Evolutionary conservation across 2,329 filamentous ascomycete species (phyloP).

Genomic region (Ceratocystis albifundus): DNA sequence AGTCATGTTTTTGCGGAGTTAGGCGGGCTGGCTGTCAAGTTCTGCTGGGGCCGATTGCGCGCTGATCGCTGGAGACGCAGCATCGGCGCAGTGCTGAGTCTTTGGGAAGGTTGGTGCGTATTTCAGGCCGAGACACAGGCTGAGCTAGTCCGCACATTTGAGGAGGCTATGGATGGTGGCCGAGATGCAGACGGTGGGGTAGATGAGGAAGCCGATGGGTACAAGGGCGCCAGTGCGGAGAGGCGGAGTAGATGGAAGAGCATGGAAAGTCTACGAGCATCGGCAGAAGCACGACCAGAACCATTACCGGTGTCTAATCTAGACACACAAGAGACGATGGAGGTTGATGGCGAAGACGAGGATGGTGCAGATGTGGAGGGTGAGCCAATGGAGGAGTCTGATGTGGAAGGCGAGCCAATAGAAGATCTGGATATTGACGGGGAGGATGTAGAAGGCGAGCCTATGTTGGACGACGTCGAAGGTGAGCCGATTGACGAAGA

Average conservation of each 20-base stretch:
- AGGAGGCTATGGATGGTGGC: constrained; percentile 51
- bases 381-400: constrained; percentile 37
- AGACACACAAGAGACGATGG: constrained; percentile 36
- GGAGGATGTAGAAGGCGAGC: constrained; percentile 41
- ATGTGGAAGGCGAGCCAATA: constrained; percentile 38
- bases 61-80: constrained; percentile 78
- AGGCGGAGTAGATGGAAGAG: constrained; percentile 41
- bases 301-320: constrained; percentile 23
- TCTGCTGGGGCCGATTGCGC: constrained; percentile 68
- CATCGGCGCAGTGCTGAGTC: constrained; percentile 52
- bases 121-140: constrained; percentile 67
- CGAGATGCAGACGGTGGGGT: constrained; percentile 32
- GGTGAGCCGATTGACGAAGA: constrained; percentile 30
- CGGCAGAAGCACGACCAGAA: not conserved
- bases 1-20: constrained; percentile 63
- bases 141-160: constrained; percentile 57
- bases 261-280: constrained; percentile 33
- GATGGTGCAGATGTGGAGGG: constrained; percentile 41
- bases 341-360: constrained; percentile 29
- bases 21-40: constrained; percentile 58
- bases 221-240: constrained; percentile 27
- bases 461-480: constrained; percentile 34
- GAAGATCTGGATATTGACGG: constrained; percentile 39
- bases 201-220: constrained; percentile 14
- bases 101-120: constrained; percentile 62